Evolutionary conservation across 2,329 filamentous ascomycete species (phyloP).

Genomic region (Dactylonectria macrodidyma): DNA sequence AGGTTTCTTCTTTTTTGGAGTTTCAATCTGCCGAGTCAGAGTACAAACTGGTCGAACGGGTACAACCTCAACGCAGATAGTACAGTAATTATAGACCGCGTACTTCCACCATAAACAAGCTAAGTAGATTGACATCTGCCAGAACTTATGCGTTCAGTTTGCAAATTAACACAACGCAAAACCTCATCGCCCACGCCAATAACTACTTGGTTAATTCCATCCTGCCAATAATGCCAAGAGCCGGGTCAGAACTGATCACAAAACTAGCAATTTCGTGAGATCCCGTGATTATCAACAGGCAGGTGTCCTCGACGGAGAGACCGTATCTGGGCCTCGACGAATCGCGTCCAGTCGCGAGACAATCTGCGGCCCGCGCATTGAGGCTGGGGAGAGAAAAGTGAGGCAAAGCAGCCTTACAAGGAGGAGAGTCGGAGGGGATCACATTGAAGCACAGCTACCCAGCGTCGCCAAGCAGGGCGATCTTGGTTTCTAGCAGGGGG

Average conservation of each 20-base stretch:
- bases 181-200: not conserved
- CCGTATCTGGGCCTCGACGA: constrained; percentile 4
- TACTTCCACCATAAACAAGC: too few species aligned
- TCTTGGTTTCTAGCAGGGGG: constrained; percentile 6
- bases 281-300: not conserved
- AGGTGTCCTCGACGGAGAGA: not conserved
- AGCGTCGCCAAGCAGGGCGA: not conserved
- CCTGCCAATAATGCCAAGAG: not conserved
- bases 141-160: too few species aligned
- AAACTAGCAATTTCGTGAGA: not conserved
- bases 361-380: not conserved
- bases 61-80: too few species aligned
- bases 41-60: too few species aligned
- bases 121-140: too few species aligned
- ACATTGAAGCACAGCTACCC: constrained; percentile 30
- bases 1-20: too few species aligned
- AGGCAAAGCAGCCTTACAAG: not conserved
- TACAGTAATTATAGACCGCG: too few species aligned
- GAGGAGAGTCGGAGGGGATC: not conserved
- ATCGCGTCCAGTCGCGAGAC: constrained; percentile 15
- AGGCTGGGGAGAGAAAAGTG: constrained; percentile 23
- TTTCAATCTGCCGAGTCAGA: too few species aligned
- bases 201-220: not conserved
- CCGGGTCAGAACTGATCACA: not conserved
- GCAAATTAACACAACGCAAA: too few species aligned